Evolutionary conservation across 2,329 filamentous ascomycete species (phyloP).

Genomic region (Knoxdaviesia capensis): DNA sequence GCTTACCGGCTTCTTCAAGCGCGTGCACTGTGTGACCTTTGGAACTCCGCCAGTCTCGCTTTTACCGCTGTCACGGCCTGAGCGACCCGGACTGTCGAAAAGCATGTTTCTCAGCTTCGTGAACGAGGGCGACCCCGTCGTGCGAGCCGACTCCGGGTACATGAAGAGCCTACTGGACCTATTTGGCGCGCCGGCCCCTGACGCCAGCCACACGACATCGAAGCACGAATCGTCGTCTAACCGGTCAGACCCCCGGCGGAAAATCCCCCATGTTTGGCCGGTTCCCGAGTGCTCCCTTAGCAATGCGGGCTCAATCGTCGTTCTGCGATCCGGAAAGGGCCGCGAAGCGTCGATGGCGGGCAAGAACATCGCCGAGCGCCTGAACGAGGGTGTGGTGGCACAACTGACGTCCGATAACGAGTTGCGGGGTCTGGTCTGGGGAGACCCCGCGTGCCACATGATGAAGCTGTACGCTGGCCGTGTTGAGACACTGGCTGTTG

Average conservation of each 20-base stretch:
- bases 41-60: conserved; percentile 64
- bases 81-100: conserved; percentile 28
- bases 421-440: conserved; percentile 54
- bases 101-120: conserved; percentile 62
- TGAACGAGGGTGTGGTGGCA: conserved; percentile 44
- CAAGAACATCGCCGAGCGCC: conserved; percentile 26
- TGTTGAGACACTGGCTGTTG: conserved; percentile 43
- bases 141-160: conserved; percentile 57
- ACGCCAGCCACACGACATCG: background rate
- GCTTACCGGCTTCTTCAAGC: conserved; percentile 51
- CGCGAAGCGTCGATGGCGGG: conserved; percentile 17
- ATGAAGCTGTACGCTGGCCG: conserved; percentile 61
- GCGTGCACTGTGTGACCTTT: conserved; percentile 70
- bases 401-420: conserved; percentile 47
- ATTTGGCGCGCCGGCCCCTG: conserved; percentile 39
- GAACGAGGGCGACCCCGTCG: conserved; percentile 73
- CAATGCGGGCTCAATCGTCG: conserved; percentile 47
- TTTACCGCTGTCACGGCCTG: conserved; percentile 43
- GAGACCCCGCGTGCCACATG: conserved; percentile 59
- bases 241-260: background rate
- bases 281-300: conserved; percentile 47
- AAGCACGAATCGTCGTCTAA: background rate
- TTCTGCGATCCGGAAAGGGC: conserved; percentile 34
- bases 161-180: conserved; percentile 52
- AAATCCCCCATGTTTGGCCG: conserved; percentile 25